Percentiles rank a stretch among this genome's conserved stretches.
Conservation (phyloP, 805 yeast species). For the Candida vaughaniae region DNA sequence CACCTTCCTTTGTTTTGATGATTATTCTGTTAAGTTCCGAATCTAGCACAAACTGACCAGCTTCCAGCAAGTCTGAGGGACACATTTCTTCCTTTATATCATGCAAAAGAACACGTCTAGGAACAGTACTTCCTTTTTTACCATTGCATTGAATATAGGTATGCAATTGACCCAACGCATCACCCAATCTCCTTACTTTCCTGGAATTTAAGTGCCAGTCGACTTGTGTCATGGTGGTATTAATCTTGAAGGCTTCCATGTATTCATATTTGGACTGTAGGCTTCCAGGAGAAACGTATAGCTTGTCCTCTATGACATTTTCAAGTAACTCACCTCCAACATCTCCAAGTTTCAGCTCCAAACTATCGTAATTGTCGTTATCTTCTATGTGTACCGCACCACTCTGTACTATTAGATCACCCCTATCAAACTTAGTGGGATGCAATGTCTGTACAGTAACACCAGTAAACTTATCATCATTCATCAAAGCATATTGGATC, state of each 20-base stretch:
- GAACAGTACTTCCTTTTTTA: conserved; percentile 24
- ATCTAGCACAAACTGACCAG: not conserved
- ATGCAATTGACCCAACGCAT: conserved; percentile 57
- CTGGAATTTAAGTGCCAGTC: conserved; percentile 45
- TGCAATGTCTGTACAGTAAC: conserved; percentile 89
- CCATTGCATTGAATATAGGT: conserved; percentile 40
- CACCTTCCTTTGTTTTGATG: conserved; percentile 46
- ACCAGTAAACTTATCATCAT: conserved; percentile 65
- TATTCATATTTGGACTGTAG: conserved; percentile 26
- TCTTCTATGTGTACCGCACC: conserved; percentile 36
- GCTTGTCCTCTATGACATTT: conserved; percentile 40
- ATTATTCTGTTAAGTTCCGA: conserved; percentile 22
- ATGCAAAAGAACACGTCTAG: conserved; percentile 49
- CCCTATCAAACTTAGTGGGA: conserved; percentile 82
- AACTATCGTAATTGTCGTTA: conserved; percentile 43
- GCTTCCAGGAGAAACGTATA: conserved; percentile 13
- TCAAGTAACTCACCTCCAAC: conserved; percentile 62
- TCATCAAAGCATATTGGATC: conserved; percentile 71
- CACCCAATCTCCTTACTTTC: conserved; percentile 40
- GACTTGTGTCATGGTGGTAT: conserved; percentile 38
- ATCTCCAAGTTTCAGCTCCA: conserved; percentile 53
- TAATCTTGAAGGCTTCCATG: conserved; percentile 61
- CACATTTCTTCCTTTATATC: conserved; percentile 24
- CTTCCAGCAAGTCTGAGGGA: not conserved
- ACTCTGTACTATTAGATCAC: conserved; percentile 65